Evolutionary conservation across 495 filamentous ascomycete genomes (phyloP).

Genomic region (Trichodelitschia bisporula): DNA sequence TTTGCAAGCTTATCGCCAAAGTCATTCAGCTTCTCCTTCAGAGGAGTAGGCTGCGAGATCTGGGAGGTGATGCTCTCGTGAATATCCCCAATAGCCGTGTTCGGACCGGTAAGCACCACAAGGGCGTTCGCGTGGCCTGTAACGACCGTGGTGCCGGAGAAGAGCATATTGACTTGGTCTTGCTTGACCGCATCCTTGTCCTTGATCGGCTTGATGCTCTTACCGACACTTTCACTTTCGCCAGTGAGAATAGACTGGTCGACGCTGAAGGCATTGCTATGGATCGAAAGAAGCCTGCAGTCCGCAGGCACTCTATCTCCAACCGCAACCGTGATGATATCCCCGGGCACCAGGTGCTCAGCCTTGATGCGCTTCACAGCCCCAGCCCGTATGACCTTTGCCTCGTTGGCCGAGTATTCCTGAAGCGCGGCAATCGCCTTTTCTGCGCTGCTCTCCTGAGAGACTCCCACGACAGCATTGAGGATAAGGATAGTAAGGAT

Average conservation of each 20-base stretch:
- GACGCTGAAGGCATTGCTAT: slow-evolving; percentile 89
- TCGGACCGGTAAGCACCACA: slow-evolving; percentile 73
- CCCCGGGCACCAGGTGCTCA: slow-evolving; percentile 88
- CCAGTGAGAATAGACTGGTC: slow-evolving; percentile 97
- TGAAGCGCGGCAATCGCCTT: slow-evolving; percentile 96
- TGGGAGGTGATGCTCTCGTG: slow-evolving; percentile 96
- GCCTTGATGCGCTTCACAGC: slow-evolving; percentile 57
- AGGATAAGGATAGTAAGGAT: slow-evolving; percentile 94
- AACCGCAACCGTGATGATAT: slow-evolving; percentile 71
- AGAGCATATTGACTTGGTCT: slow-evolving; percentile 93
- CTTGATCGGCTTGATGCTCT: slow-evolving; percentile 41
- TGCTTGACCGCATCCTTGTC: slow-evolving; percentile 84
- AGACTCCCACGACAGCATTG: slow-evolving; percentile 92
- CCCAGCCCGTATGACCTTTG: slow-evolving; percentile 70
- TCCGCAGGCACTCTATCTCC: slow-evolving; percentile 95
- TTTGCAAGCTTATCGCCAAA: slow-evolving; percentile 94
- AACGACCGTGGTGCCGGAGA: slow-evolving; percentile 93
- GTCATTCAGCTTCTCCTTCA: slow-evolving; percentile 97
- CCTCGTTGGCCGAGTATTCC: slow-evolving; percentile 97
- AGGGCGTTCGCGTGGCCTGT: slow-evolving; percentile 83
- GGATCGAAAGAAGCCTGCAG: slow-evolving; percentile 69
- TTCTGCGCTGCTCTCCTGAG: slow-evolving; percentile 94
- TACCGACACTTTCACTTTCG: slow-evolving; percentile 91
- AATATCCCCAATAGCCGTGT: slow-evolving; percentile 94
- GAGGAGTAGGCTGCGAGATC: slow-evolving; percentile 87